phyloP scores from a whole-genome alignment of 2,329 filamentous ascomycete genomes.

The Talaromyces atroroseus region DNA sequence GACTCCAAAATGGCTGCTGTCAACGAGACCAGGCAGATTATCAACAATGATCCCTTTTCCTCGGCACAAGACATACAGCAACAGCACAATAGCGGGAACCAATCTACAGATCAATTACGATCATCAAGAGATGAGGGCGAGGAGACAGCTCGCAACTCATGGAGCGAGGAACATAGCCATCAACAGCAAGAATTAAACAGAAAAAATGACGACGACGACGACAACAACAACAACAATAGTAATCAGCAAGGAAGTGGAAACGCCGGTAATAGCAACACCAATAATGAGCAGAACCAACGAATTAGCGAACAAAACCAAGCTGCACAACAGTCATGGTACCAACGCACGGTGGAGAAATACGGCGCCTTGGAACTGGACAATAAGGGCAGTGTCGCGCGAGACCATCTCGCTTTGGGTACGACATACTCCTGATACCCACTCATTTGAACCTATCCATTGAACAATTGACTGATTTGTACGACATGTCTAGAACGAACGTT shows the following conservation, averaged over 20 bases:
- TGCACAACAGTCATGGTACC: slow-evolving; percentile 38
- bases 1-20: background rate
- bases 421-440: slow-evolving; percentile 5
- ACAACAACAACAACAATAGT: background rate
- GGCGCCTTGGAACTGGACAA: slow-evolving; percentile 61
- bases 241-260: background rate
- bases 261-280: background rate
- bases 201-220: background rate
- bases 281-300: slow-evolving; percentile 7
- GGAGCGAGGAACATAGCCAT: slow-evolving; percentile 10
- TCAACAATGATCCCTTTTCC: background rate
- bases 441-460: background rate
- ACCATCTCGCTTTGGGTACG: slow-evolving; percentile 59
- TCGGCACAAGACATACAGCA: background rate
- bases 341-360: slow-evolving; percentile 51
- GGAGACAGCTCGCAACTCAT: slow-evolving; percentile 7
- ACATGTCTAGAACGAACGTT: slow-evolving; percentile 56
- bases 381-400: slow-evolving; percentile 60
- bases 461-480: background rate
- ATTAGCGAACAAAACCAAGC: background rate
- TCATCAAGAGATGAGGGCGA: background rate
- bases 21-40: background rate
- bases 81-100: background rate
- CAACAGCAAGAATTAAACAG: background rate
- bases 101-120: background rate